Percentiles rank a stretch among this genome's conserved stretches.
phyloP scores from a whole-genome alignment of 768 basidiomycete genomes.

The Naganishia kalamii region DNA sequence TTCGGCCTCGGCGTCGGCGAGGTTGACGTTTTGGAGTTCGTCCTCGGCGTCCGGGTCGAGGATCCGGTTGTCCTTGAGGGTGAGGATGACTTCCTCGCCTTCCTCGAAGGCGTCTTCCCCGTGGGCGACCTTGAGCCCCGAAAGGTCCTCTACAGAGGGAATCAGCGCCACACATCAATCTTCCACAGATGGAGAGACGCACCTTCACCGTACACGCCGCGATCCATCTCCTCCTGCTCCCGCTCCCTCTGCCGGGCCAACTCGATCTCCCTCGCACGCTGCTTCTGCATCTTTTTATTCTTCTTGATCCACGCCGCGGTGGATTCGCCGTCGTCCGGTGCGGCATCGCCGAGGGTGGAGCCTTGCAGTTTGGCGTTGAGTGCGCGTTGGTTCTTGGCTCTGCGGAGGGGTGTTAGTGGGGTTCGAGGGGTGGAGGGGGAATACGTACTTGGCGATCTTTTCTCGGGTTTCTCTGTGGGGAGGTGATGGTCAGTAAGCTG shows the following conservation, averaged over 20 bases:
- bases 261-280: conserved; percentile 74
- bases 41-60: conserved; percentile 92
- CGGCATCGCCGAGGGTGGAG: conserved; percentile 76
- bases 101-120: conserved; percentile 86
- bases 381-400: conserved; percentile 86
- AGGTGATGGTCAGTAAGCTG: not conserved
- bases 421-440: conserved; percentile 25
- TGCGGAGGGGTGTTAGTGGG: conserved; percentile 18
- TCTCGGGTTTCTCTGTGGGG: conserved; percentile 36
- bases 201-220: conserved; percentile 83
- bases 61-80: conserved; percentile 89
- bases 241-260: conserved; percentile 61
- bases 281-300: conserved; percentile 61
- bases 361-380: conserved; percentile 88
- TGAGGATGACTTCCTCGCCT: conserved; percentile 91
- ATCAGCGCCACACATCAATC: not conserved
- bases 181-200: conserved; percentile 38
- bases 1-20: conserved; percentile 70
- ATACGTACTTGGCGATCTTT: conserved; percentile 59
- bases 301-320: conserved; percentile 85
- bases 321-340: conserved; percentile 48
- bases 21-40: conserved; percentile 89
- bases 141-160: conserved; percentile 64
- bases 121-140: conserved; percentile 91
- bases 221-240: conserved; percentile 80